Base-by-base conservation (phyloP, 2,329 filamentous ascomycete genomes). In the Xylaria sp. region DNA sequence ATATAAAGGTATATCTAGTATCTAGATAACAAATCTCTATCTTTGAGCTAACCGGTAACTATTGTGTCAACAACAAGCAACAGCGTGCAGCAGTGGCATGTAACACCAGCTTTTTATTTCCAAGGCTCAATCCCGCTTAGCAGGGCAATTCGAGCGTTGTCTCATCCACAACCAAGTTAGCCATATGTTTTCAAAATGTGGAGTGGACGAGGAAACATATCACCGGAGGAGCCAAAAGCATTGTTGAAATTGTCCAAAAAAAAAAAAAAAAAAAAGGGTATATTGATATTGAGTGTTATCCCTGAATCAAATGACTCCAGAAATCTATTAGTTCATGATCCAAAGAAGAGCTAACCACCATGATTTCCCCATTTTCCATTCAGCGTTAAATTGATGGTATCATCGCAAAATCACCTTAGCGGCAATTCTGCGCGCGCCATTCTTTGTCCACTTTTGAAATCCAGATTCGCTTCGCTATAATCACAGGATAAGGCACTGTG, bases 381-480 rank as follows among this genome's bases (percentile, higher is more conserved):
- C 23, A 40, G 23, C 23, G 16, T 25, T 21, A 37, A 63, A 63
- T 25, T 12, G 6, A 58, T 50, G 63, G 47, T 60, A 65, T 65
- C 55, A 53, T 60, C 44, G 50, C 9, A 63, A 29, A 44, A 37
- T 10, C 54, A 13, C 32, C 10, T 35, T 35, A 5, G 18, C 12
- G 5, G 5, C 10, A 60, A 60, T 53, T 35, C 37, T 27, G n/a
- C 8, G 23, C 35, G n/a, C 54, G 32, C 47, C 27, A n/a, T 54
- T 60, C 32, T 21, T 25, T 47, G 44, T 32, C 37, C 37, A 58
- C 23, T 42, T 40, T 27, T 58, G 37, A 44, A 44, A 29, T 25
- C 16, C 13, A 44, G 23, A 44, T 53, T 50, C 55, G 55, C 37
- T 65, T 60, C 63, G 54, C 47, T 60, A 25, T 35, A 53, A 51